Evolutionary conservation across 768 basidiomycete genomes (phyloP).

Genomic region (Boletales sp.): DNA sequence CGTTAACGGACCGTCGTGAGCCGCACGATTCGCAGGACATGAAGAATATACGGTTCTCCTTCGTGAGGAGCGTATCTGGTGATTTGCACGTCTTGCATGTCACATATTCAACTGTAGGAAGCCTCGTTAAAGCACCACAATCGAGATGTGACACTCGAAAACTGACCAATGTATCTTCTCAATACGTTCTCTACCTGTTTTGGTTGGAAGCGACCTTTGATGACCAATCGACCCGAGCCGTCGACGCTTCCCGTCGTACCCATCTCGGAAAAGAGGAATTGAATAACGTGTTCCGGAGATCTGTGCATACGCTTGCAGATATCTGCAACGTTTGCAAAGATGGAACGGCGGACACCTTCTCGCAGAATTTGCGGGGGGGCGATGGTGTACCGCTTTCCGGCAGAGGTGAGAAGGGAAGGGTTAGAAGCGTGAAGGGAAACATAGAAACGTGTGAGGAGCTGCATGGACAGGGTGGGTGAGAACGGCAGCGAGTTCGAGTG

Average conservation of each 20-base stretch:
- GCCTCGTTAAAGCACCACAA: not conserved
- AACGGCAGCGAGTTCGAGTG: not conserved
- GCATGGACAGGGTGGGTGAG: not conserved
- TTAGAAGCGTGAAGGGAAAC: constrained; percentile 88
- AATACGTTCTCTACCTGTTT: constrained; percentile 98
- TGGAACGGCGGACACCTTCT: constrained; percentile 96
- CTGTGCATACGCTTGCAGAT: constrained; percentile 99
- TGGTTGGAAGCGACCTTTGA: constrained; percentile 97
- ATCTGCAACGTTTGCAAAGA: constrained; percentile 95
- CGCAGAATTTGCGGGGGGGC: constrained; percentile 91
- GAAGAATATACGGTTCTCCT: constrained; percentile 99
- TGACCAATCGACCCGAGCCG: constrained; percentile 86
- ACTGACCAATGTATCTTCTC: constrained; percentile 89
- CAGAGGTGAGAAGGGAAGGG: constrained; percentile 79
- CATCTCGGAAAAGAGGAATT: constrained; percentile 96
- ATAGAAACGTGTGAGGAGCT: constrained; percentile 95
- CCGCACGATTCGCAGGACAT: constrained; percentile 92
- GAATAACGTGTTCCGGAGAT: constrained; percentile 95
- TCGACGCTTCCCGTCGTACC: constrained; percentile 97
- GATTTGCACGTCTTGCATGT: constrained; percentile 99
- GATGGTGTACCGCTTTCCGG: constrained; percentile 94
- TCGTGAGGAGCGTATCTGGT: constrained; percentile 91
- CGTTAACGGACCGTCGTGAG: constrained; percentile 84
- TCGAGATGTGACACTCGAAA: constrained; percentile 5
- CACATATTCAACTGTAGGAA: constrained; percentile 83